phyloP scores from a whole-genome alignment of 2,329 filamentous ascomycete species.

The Claviceps sp. region DNA sequence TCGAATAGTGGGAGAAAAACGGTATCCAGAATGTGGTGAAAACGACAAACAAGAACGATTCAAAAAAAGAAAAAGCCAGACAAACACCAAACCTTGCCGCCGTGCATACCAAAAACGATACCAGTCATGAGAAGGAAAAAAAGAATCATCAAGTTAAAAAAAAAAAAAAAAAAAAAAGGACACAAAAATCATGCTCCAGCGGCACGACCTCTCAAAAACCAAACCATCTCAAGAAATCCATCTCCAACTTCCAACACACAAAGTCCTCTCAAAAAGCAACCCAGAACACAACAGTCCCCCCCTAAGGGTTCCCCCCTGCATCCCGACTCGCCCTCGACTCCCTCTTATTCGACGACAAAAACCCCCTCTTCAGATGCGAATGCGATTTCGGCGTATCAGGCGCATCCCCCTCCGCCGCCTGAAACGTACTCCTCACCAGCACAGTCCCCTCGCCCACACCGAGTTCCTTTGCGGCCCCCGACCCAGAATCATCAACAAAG shows the following conservation, averaged over 20 bases:
- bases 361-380: conserved; percentile 35
- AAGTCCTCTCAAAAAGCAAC: conserved; percentile 2
- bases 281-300: conserved; percentile 8
- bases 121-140: neutral
- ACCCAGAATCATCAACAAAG: conserved; percentile 71
- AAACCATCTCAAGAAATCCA: too few species aligned
- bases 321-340: conserved; percentile 32
- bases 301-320: conserved; percentile 22
- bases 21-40: too few species aligned
- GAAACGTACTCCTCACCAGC: conserved; percentile 60
- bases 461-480: conserved; percentile 57
- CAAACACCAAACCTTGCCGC: too few species aligned
- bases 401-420: conserved; percentile 30
- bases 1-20: too few species aligned
- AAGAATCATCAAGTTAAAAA: neutral
- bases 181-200: too few species aligned
- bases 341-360: conserved; percentile 44
- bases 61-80: too few species aligned
- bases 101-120: neutral
- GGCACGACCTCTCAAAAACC: too few species aligned
- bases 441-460: conserved; percentile 61
- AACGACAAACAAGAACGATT: too few species aligned
- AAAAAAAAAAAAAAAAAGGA: neutral
- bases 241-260: neutral
- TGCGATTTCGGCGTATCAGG: conserved; percentile 33